Conservation (phyloP, 2,329 filamentous ascomycete genomes). For the Penicillium vulpinum region DNA sequence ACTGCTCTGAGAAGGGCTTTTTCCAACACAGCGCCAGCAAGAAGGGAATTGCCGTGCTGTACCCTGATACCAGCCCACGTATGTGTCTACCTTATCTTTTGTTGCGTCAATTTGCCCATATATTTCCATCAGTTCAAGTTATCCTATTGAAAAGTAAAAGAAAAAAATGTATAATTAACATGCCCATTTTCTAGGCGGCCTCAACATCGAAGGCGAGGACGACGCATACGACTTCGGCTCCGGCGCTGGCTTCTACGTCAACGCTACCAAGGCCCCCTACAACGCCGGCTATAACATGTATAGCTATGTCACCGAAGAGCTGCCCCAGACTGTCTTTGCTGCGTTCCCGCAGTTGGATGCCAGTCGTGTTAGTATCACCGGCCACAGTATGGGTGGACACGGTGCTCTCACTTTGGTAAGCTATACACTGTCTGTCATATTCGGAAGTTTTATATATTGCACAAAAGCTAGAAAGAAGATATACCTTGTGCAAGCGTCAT, state of each 20-base stretch:
- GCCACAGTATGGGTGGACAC: constrained; percentile 97
- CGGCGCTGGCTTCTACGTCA: constrained; percentile 91
- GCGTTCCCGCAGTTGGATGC: constrained; percentile 72
- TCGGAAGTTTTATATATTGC: constrained; percentile 48
- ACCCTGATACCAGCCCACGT: constrained; percentile 93
- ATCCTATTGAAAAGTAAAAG: background rate
- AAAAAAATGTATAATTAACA: background rate
- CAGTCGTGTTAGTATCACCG: constrained; percentile 75
- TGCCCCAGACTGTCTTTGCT: constrained; percentile 73
- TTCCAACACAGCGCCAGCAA: constrained; percentile 79
- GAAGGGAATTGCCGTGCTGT: constrained; percentile 86
- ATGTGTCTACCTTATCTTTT: constrained; percentile 39
- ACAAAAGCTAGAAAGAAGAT: constrained; percentile 10
- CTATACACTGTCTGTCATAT: constrained; percentile 55
- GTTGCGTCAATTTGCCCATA: background rate
- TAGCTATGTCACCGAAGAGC: constrained; percentile 82
- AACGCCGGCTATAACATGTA: constrained; percentile 87
- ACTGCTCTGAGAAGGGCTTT: constrained; percentile 77
- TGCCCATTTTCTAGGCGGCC: constrained; percentile 56
- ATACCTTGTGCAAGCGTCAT: background rate
- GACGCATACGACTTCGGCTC: constrained; percentile 89
- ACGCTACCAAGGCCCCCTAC: constrained; percentile 77
- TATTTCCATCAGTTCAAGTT: background rate
- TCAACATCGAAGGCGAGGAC: constrained; percentile 78
- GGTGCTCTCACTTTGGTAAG: constrained; percentile 78